A percentile compares a stretch with the other conserved stretches of the same genome.
Conservation (phyloP, 1,139 yeast species). For the Nakaseomyces delphensis region DNA sequence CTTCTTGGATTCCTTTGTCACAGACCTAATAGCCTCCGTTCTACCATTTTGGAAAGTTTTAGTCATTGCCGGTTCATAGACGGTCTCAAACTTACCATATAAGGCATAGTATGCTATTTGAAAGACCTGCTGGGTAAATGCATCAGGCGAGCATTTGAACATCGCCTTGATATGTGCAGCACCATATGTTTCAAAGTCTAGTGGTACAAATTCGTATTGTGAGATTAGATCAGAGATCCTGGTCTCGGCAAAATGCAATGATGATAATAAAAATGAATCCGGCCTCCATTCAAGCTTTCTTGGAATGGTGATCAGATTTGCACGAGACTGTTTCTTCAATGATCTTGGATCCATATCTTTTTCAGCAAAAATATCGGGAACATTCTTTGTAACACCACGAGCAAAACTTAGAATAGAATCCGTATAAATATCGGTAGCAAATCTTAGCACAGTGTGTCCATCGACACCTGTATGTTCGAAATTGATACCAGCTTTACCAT, state of each 20-base stretch:
- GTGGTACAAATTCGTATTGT: conserved; percentile 78
- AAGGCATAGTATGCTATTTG: conserved; percentile 89
- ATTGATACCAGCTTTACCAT: conserved; percentile 88
- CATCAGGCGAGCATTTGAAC: conserved; percentile 89
- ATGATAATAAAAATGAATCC: conserved; percentile 66
- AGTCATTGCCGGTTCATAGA: conserved; percentile 96
- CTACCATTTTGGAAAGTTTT: conserved; percentile 80
- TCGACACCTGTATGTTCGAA: conserved; percentile 95
- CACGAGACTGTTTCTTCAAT: conserved; percentile 10
- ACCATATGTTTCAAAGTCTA: conserved; percentile 73
- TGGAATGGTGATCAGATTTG: conserved; percentile 54
- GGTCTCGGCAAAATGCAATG: conserved; percentile 86
- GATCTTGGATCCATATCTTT: conserved; percentile 1
- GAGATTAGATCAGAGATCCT: conserved; percentile 77
- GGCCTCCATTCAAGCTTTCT: conserved; percentile 84
- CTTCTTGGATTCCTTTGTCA: conserved; percentile 66
- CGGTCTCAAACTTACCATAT: conserved; percentile 87
- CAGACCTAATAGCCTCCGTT: conserved; percentile 85
- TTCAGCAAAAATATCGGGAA: conserved; percentile 44
- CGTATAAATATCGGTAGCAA: conserved; percentile 83
- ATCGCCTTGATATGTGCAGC: conserved; percentile 61
- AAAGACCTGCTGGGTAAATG: conserved; percentile 88
- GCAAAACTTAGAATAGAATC: conserved; percentile 86
- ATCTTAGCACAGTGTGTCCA: conserved; percentile 85
- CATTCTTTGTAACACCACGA: conserved; percentile 65